Percentiles rank a stretch among this genome's conserved stretches.
phyloP scores from a whole-genome alignment of 2,329 filamentous ascomycete species.

The Colletotrichum paranaense region DNA sequence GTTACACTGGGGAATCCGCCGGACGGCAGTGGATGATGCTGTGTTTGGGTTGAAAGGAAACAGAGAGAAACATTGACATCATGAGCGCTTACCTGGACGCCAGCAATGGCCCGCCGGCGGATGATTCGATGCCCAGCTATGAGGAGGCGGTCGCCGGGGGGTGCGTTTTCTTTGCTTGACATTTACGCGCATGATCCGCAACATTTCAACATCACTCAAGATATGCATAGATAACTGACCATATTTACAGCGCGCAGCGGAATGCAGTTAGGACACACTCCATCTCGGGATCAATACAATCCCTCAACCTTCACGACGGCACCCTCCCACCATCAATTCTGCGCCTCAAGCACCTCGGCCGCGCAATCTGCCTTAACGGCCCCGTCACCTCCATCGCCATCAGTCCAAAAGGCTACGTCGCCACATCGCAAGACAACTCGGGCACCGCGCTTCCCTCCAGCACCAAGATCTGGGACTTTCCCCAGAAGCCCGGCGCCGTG shows the following conservation, averaged over 20 bases:
- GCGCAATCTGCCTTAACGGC: background rate
- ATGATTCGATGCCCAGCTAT: slow-evolving; percentile 22
- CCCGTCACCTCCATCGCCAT: slow-evolving; percentile 12
- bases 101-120: background rate
- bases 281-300: background rate
- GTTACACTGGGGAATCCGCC: background rate
- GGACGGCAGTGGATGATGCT: background rate
- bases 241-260: background rate
- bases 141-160: slow-evolving; percentile 20
- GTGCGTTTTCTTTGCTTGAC: slow-evolving; percentile 6
- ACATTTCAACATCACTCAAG: background rate
- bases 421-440: slow-evolving; percentile 8
- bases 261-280: background rate
- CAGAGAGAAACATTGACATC: background rate
- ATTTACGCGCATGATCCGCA: background rate
- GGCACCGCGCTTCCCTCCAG: background rate
- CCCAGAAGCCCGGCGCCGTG: background rate
- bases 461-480: slow-evolving; percentile 22
- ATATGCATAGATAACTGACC: background rate
- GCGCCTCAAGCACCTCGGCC: slow-evolving; percentile 1
- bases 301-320: slow-evolving; percentile 19
- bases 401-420: slow-evolving; percentile 13
- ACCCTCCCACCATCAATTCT: slow-evolving; percentile 11
- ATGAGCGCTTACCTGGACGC: background rate
- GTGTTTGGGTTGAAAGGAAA: background rate